A percentile compares a stretch with the other conserved stretches of the same genome.
These are phyloP conservation scores for Wickerhamomyces sp. DNA, from an alignment of 1,139 yeast species.

Conservation along the genomic window DNA sequence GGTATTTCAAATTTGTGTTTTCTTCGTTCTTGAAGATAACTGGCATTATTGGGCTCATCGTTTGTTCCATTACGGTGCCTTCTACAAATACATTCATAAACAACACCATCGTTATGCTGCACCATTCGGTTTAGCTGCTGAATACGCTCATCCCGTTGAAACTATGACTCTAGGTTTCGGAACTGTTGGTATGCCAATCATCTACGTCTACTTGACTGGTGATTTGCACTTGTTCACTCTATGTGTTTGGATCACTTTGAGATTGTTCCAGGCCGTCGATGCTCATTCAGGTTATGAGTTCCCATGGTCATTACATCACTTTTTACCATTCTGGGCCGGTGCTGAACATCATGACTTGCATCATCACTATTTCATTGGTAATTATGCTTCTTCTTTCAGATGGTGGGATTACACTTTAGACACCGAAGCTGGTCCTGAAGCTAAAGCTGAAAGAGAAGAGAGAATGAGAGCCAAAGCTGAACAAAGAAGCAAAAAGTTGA, in stretches of 20 bases:
- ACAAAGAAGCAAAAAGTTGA: slow-evolving; percentile 32
- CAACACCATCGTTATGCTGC: slow-evolving; percentile 97
- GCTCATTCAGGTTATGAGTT: slow-evolving; percentile 97
- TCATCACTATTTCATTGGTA: slow-evolving; percentile 88
- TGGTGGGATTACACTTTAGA: slow-evolving; percentile 86
- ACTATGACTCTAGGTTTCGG: slow-evolving; percentile 89
- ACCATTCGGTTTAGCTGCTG: slow-evolving; percentile 94
- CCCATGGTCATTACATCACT: slow-evolving; percentile 91
- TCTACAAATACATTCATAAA: slow-evolving; percentile 89
- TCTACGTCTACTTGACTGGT: slow-evolving; percentile 60
- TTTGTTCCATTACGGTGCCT: slow-evolving; percentile 75
- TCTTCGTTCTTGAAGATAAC: slow-evolving; percentile 83
- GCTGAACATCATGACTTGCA: slow-evolving; percentile 98
- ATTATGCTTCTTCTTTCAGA: slow-evolving; percentile 89
- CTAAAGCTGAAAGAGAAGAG: slow-evolving; percentile 56
- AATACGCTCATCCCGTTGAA: slow-evolving; percentile 93
- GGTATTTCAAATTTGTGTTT: slow-evolving; percentile 59
- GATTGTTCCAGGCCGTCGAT: slow-evolving; percentile 92
- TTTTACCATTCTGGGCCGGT: slow-evolving; percentile 96
- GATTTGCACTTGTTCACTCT: slow-evolving; percentile 80
- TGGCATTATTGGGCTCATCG: slow-evolving; percentile 98
- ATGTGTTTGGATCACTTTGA: slow-evolving; percentile 78
- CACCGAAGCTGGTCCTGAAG: slow-evolving; percentile 78
- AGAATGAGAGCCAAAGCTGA: slow-evolving; percentile 51
- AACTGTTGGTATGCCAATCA: slow-evolving; percentile 88